Conservation (phyloP, 257 asterid genomes). For the Agastache rugosa region DNA sequence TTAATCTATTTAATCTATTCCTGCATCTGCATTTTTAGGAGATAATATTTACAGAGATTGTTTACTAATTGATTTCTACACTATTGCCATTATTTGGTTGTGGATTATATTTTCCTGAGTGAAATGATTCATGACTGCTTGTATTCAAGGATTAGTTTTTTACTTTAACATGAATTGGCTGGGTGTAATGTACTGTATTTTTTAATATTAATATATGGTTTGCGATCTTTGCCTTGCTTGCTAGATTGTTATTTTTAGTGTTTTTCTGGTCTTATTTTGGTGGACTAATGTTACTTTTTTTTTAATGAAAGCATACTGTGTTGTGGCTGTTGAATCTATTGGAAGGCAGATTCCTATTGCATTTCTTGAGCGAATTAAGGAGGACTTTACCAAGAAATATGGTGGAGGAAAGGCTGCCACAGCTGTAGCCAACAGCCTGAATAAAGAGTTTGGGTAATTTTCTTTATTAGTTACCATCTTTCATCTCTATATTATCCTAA, state of each 20-base stretch:
- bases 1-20: not conserved
- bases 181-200: not conserved
- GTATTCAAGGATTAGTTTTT: constrained; percentile 25
- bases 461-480: constrained; percentile 3
- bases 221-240: constrained; percentile 12
- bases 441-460: constrained; percentile 84
- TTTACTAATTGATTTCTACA: not conserved
- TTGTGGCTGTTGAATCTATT: constrained; percentile 92
- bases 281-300: constrained; percentile 30
- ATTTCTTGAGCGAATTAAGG: constrained; percentile 84
- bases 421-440: constrained; percentile 81
- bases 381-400: constrained; percentile 85
- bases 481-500: constrained; percentile 1
- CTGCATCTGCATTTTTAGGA: not conserved
- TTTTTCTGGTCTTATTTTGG: not conserved
- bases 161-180: constrained; percentile 20
- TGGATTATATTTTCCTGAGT: not conserved
- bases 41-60: not conserved
- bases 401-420: constrained; percentile 97
- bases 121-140: constrained; percentile 1
- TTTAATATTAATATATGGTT: constrained; percentile 21
- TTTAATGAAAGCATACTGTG: constrained; percentile 75
- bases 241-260: not conserved
- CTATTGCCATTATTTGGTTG: not conserved
- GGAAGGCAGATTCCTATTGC: constrained; percentile 92